Base-by-base conservation (phyloP, 495 filamentous ascomycete genomes). In the Thozetella sp. region DNA sequence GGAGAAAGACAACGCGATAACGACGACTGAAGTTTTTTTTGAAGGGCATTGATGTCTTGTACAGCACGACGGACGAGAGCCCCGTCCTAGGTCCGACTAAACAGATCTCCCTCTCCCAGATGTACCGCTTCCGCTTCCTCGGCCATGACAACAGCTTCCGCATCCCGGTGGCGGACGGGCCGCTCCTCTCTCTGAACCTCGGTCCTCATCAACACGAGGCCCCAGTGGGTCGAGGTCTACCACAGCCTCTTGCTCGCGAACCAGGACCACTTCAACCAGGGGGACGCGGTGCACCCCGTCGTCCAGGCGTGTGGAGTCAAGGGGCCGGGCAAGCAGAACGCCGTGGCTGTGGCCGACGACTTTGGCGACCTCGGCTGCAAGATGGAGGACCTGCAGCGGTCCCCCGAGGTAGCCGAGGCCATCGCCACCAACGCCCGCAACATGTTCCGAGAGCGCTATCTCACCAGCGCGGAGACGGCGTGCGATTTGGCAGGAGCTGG, bases 321-420 rank as follows among this genome's bases (percentile, higher is more conserved):
- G 43, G 43, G 43, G 11, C 11, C 43, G 9, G 67, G 57, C n/a
- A 61, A 71, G 13, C 59, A 57, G 15, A 53, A 55, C 12, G 24
- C 22, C 2, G 56, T 17, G n/a, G 55, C 25, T 1, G 51, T 22
- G 1, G 54, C 30, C 1, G 48, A 52, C 2, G 51, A 26, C 22
- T 51, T 40, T 1, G 23, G 22, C 37, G 57, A 45, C 2, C 22
- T 59, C 12, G 50, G 4, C 22, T 17, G 24, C 13, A 25, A 40
- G 22, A 20, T 1, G 20, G 26, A 45, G 15, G 22, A 10, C 17
- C 17, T 27, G 22, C 12, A 13, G 3, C 2, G n/a, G 57, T 19
- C 24, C 23, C 55, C 25, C 1, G 4, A 46, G 24, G 45, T 24
- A n/a, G 55, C 30, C 6, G 30, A 48, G 43, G 20, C 43, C 9